A percentile compares a stretch with the other conserved stretches of the same genome.
These are phyloP conservation scores for Talaromyces amestolkiae DNA, from an alignment of 2,329 filamentous ascomycete genomes.

Conservation along the genomic window DNA sequence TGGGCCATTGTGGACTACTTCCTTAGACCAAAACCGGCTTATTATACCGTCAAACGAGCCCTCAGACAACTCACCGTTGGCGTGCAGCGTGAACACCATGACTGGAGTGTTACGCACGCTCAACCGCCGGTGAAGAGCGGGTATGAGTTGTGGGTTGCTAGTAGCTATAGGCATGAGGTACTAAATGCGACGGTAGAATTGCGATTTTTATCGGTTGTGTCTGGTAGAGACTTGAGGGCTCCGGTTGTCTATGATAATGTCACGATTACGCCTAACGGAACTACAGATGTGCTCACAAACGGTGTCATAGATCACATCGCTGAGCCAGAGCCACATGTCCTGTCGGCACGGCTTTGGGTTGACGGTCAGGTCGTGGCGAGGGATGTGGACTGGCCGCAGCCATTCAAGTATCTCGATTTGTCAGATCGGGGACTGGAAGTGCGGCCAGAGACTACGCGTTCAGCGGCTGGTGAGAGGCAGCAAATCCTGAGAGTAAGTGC, in stretches of 20 bases:
- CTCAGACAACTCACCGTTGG: conserved; percentile 52
- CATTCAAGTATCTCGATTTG: conserved; percentile 43
- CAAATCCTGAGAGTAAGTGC: conserved; percentile 4
- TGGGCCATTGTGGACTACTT: conserved; percentile 55
- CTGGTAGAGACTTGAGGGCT: conserved; percentile 32
- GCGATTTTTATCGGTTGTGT: conserved; percentile 53
- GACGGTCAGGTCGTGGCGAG: conserved; percentile 51
- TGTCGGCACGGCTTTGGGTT: conserved; percentile 52
- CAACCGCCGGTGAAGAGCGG: conserved; percentile 53
- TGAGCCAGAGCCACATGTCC: conserved; percentile 49
- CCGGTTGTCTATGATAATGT: conserved; percentile 50
- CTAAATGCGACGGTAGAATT: conserved; percentile 38
- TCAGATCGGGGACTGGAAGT: conserved; percentile 14
- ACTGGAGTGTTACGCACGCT: conserved; percentile 50
- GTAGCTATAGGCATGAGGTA: conserved; percentile 38
- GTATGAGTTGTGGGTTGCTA: conserved; percentile 58
- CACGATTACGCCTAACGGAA: conserved; percentile 53
- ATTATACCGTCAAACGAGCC: conserved; percentile 54
- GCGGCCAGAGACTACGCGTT: neutral
- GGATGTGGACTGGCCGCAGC: conserved; percentile 61
- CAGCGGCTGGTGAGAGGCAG: neutral
- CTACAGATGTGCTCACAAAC: conserved; percentile 49
- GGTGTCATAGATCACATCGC: conserved; percentile 49
- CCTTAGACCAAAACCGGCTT: conserved; percentile 54
- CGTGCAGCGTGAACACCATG: conserved; percentile 45